Evolutionary conservation across 164 flowering plant species (phyloP).

Genomic region (Santalum album): DNA sequence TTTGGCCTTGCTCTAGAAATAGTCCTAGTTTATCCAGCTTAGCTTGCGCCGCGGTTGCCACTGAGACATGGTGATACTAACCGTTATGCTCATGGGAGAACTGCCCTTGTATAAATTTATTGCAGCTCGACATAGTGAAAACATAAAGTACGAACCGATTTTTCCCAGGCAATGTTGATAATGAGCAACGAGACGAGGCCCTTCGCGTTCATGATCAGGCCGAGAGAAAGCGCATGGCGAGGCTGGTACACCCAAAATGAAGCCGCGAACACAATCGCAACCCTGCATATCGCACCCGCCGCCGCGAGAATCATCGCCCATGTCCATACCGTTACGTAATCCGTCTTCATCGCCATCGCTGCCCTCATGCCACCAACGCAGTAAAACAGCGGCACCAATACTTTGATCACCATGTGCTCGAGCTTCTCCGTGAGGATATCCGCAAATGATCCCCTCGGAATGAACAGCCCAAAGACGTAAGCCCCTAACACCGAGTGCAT

Average conservation of each 20-base stretch:
- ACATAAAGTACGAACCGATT: constrained; percentile 26
- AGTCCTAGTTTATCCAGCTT: too few relatives aligned
- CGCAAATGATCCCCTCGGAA: constrained; percentile 18
- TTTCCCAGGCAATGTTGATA: constrained; percentile 20
- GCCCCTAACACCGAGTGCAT: constrained; percentile 20
- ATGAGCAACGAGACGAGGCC: constrained; percentile 25
- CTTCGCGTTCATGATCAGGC: constrained; percentile 29
- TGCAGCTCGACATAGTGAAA: background rate
- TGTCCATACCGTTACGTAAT: constrained; percentile 2
- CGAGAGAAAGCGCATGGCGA: constrained; percentile 23
- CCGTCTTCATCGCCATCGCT: constrained; percentile 8
- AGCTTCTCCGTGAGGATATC: constrained; percentile 17
- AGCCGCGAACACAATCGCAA: constrained; percentile 13
- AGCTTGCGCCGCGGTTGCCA: too few relatives aligned
- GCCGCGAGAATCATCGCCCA: constrained; percentile 6
- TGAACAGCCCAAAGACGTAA: constrained; percentile 17
- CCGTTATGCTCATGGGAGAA: too few relatives aligned
- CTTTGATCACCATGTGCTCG: constrained; percentile 18
- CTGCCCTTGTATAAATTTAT: too few relatives aligned
- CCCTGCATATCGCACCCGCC: constrained; percentile 14
- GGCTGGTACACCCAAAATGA: constrained; percentile 13
- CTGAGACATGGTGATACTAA: too few relatives aligned
- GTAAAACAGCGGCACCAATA: constrained; percentile 20
- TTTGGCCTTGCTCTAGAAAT: too few relatives aligned
- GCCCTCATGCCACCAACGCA: constrained; percentile 24